Percentiles rank a stretch among this genome's conserved stretches.
phyloP scores from a whole-genome alignment of 208 protist genomes.

The Trypanosoma rangeli region DNA sequence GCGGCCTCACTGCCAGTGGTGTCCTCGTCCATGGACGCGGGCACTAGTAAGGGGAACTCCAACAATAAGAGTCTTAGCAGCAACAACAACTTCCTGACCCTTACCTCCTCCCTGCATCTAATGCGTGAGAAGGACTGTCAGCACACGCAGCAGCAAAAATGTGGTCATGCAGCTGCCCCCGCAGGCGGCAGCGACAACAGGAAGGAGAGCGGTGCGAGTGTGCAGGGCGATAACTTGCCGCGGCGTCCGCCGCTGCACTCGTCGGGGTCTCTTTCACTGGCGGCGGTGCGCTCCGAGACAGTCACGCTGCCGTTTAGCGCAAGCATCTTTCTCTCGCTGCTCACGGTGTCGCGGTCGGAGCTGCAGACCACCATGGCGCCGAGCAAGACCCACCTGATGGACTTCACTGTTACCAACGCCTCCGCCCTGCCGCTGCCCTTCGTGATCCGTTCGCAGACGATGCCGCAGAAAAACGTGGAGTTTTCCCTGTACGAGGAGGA shows the following conservation, averaged over 20 bases:
- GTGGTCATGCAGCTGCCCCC: not conserved
- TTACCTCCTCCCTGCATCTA: not conserved
- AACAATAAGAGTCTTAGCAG: not conserved
- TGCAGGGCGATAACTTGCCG: not conserved
- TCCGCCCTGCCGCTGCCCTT: conserved; percentile 65
- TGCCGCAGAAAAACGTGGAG: conserved; percentile 58
- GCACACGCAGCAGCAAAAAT: not conserved
- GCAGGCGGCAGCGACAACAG: not conserved
- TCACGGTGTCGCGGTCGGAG: conserved; percentile 63
- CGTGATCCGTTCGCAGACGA: conserved; percentile 70
- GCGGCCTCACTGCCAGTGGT: conserved; percentile 21
- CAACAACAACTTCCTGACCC: not conserved
- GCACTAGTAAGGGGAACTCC: not conserved
- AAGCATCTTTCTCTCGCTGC: conserved; percentile 66
- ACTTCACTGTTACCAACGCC: conserved; percentile 72
- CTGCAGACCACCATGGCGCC: conserved; percentile 69
- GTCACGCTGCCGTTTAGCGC: conserved; percentile 57
- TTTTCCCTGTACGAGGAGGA: conserved; percentile 74
- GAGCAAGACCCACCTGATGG: conserved; percentile 71
- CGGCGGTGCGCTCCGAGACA: conserved; percentile 33
- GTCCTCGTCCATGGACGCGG: not conserved
- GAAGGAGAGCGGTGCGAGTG: not conserved
- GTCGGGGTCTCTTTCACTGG: not conserved
- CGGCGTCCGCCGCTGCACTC: not conserved
- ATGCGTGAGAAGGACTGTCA: not conserved